Percentiles rank a stretch among this genome's conserved stretches.
Evolutionary conservation across 306 rosid species (phyloP).

Genomic region (Amphicarpaea edgeworthii): DNA sequence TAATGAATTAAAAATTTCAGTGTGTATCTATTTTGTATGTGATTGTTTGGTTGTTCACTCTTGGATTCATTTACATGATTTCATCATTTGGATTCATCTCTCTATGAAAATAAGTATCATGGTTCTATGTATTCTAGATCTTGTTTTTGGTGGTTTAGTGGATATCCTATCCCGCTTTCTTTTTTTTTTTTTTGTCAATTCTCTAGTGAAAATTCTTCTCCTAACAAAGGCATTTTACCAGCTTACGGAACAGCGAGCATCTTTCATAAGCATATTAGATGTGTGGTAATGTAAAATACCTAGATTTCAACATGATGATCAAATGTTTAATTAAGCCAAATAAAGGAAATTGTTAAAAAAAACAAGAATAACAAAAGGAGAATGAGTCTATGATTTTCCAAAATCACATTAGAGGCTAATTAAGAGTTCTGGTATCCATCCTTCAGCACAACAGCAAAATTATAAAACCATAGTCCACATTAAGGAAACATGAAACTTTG

Average conservation of each 20-base stretch:
- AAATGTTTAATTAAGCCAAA: background rate
- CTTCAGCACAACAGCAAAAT: background rate
- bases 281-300: conserved; percentile 25
- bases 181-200: background rate
- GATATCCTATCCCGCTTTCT: background rate
- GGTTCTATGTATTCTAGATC: background rate
- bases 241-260: conserved; percentile 22
- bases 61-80: too few relatives aligned
- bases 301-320: background rate
- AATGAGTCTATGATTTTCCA: too few relatives aligned
- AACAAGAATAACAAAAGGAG: too few relatives aligned
- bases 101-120: too few relatives aligned
- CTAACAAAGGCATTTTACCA: conserved; percentile 7
- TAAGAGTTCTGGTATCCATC: too few relatives aligned
- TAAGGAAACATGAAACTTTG: background rate
- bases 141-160: conserved; percentile 1
- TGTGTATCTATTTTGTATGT: too few relatives aligned
- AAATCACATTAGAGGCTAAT: too few relatives aligned
- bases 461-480: conserved; percentile 3
- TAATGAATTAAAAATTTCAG: too few relatives aligned
- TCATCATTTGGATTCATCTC: too few relatives aligned
- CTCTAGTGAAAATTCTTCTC: conserved; percentile 8
- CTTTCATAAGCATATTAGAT: conserved; percentile 33
- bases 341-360: too few relatives aligned
- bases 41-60: too few relatives aligned